phyloP scores from a whole-genome alignment of 2,329 filamentous ascomycete genomes.

The Aureobasidium musti region DNA sequence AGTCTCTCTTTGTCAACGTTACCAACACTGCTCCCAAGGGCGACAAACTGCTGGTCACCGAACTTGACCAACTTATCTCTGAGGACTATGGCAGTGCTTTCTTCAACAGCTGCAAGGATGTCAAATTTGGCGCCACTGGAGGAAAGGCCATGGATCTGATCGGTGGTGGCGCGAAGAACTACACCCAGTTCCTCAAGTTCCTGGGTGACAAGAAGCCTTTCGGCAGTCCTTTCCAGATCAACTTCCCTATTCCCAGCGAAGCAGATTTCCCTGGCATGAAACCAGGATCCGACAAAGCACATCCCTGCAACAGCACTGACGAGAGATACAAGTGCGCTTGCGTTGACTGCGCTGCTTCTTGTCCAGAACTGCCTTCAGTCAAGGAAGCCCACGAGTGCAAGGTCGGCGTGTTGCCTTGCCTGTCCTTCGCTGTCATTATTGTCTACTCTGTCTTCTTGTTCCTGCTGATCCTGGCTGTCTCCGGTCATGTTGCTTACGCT shows the following conservation, averaged over 20 bases:
- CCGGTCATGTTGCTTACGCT: slow-evolving; percentile 74
- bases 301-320: slow-evolving; percentile 88
- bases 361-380: slow-evolving; percentile 78
- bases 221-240: slow-evolving; percentile 97
- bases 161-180: slow-evolving; percentile 90
- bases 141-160: slow-evolving; percentile 94
- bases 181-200: slow-evolving; percentile 83
- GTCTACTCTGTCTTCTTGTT: slow-evolving; percentile 76
- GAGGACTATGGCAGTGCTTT: slow-evolving; percentile 82
- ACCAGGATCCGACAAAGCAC: slow-evolving; percentile 69
- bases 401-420: slow-evolving; percentile 84
- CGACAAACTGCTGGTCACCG: slow-evolving; percentile 71
- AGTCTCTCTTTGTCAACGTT: slow-evolving; percentile 93
- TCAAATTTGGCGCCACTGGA: slow-evolving; percentile 95
- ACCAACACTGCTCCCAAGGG: slow-evolving; percentile 65
- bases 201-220: slow-evolving; percentile 86
- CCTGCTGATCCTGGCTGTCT: slow-evolving; percentile 64
- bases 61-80: slow-evolving; percentile 86
- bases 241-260: slow-evolving; percentile 68
- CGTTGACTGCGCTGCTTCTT: slow-evolving; percentile 85
- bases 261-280: slow-evolving; percentile 69
- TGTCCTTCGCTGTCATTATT: slow-evolving; percentile 90
- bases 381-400: slow-evolving; percentile 69
- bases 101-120: slow-evolving; percentile 97
- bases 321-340: slow-evolving; percentile 86